A percentile compares a stretch with the other conserved stretches of the same genome.
Evolutionary conservation across 441 rosid species (phyloP).

Genomic region (Erodium moschatum): DNA sequence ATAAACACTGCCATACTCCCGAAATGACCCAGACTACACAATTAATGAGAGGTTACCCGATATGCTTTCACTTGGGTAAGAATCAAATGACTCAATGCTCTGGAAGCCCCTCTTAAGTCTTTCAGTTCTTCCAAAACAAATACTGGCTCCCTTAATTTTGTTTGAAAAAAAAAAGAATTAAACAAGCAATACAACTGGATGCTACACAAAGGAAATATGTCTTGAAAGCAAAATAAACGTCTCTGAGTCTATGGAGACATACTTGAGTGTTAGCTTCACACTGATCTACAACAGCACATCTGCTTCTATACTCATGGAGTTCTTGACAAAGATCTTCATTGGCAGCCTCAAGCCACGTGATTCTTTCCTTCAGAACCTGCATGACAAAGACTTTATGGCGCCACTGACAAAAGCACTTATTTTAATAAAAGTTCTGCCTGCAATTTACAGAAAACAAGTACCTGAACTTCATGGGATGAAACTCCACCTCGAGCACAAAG

Average conservation of each 20-base stretch:
- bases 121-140: constrained; percentile 34
- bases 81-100: constrained; percentile 48
- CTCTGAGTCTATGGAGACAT: constrained; percentile 16
- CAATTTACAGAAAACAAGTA: constrained; percentile 21
- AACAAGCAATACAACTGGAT: constrained; percentile 4
- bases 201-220: constrained; percentile 1
- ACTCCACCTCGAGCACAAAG: constrained; percentile 43
- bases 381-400: constrained; percentile 10
- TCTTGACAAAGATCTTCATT: constrained; percentile 52
- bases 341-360: constrained; percentile 48
- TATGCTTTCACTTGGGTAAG: constrained; percentile 42
- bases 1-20: neutral
- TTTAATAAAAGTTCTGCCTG: constrained; percentile 4
- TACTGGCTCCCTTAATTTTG: constrained; percentile 33
- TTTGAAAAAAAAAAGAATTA: neutral
- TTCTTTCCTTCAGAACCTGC: constrained; percentile 49
- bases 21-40: constrained; percentile 1
- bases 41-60: constrained; percentile 31
- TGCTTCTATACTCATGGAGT: constrained; percentile 51
- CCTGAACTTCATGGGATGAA: constrained; percentile 44
- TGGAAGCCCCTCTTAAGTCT: constrained; percentile 56
- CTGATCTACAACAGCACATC: constrained; percentile 35
- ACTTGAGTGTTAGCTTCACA: constrained; percentile 40
- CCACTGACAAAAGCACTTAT: constrained; percentile 12
- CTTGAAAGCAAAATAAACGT: neutral